Percentiles rank a stretch among this genome's conserved stretches.
Conservation (phyloP, 495 filamentous ascomycete genomes). For the Aspergillus olivimuriae region DNA sequence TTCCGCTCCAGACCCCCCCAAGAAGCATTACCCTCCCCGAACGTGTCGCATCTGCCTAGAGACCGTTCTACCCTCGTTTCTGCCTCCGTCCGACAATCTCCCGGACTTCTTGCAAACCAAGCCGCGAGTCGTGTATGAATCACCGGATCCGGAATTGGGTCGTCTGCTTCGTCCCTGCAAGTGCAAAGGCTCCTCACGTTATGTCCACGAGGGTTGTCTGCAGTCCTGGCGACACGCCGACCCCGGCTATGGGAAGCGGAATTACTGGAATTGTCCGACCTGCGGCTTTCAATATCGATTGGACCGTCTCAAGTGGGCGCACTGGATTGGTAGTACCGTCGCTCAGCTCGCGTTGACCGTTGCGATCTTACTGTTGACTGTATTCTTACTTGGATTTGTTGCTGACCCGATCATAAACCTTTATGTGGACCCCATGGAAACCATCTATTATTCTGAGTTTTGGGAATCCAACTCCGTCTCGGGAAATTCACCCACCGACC, state of each 20-base stretch:
- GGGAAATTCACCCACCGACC: conserved; percentile 34
- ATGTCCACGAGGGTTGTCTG: conserved; percentile 93
- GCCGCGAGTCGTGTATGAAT: conserved; percentile 67
- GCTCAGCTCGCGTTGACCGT: conserved; percentile 62
- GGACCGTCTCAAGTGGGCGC: conserved; percentile 67
- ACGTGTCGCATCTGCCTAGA: conserved; percentile 93
- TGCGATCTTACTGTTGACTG: conserved; percentile 56
- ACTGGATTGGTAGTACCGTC: conserved; percentile 62
- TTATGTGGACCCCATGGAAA: conserved; percentile 67
- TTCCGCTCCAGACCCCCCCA: conserved; percentile 17
- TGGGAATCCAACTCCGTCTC: conserved; percentile 31
- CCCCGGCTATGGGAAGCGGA: conserved; percentile 55
- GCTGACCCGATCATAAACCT: conserved; percentile 89
- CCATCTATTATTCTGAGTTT: conserved; percentile 33
- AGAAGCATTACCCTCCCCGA: conserved; percentile 57
- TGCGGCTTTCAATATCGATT: conserved; percentile 82
- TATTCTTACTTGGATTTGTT: conserved; percentile 82
- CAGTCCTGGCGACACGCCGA: conserved; percentile 77
- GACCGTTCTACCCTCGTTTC: conserved; percentile 68
- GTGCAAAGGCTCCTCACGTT: conserved; percentile 87
- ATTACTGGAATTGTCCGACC: conserved; percentile 84
- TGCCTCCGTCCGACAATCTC: conserved; percentile 54
- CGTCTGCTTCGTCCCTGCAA: conserved; percentile 86
- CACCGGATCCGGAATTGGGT: conserved; percentile 63
- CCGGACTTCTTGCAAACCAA: conserved; percentile 55